Conservation (phyloP, 2,329 filamentous ascomycete genomes). For the Shiraia bambusicola region DNA sequence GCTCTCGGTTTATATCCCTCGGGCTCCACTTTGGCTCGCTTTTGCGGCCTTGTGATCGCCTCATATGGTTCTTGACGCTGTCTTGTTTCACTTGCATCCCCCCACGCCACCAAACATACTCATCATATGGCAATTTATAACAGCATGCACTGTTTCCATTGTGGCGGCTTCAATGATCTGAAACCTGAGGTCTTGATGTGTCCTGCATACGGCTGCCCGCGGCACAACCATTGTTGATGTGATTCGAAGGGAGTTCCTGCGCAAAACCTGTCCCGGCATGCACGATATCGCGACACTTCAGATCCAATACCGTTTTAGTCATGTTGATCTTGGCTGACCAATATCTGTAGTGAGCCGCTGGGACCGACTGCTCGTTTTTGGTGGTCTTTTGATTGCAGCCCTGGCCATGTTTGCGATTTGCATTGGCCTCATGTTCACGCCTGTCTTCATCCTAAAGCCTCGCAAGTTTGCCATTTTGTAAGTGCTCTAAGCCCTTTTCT, state of each 20-base stretch:
- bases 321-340: constrained; percentile 35
- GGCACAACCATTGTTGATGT: constrained; percentile 23
- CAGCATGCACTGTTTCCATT: constrained; percentile 11
- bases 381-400: constrained; percentile 48
- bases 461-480: constrained; percentile 97
- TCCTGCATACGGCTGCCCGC: constrained; percentile 27
- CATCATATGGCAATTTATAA: constrained; percentile 25
- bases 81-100: constrained; percentile 30
- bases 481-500: constrained; percentile 53
- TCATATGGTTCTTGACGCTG: constrained; percentile 20
- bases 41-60: constrained; percentile 30
- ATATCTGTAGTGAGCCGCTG: constrained; percentile 79
- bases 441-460: constrained; percentile 72
- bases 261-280: constrained; percentile 38
- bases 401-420: constrained; percentile 90
- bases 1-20: constrained; percentile 8
- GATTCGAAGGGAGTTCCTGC: constrained; percentile 47
- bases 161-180: constrained; percentile 8
- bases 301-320: constrained; percentile 22
- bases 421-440: constrained; percentile 79
- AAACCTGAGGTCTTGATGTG: constrained; percentile 28
- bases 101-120: constrained; percentile 4
- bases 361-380: constrained; percentile 93
- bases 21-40: constrained; percentile 11
- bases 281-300: constrained; percentile 41